Conservation (phyloP, 2,329 filamentous ascomycete genomes). For the Pezicula radicicola region DNA sequence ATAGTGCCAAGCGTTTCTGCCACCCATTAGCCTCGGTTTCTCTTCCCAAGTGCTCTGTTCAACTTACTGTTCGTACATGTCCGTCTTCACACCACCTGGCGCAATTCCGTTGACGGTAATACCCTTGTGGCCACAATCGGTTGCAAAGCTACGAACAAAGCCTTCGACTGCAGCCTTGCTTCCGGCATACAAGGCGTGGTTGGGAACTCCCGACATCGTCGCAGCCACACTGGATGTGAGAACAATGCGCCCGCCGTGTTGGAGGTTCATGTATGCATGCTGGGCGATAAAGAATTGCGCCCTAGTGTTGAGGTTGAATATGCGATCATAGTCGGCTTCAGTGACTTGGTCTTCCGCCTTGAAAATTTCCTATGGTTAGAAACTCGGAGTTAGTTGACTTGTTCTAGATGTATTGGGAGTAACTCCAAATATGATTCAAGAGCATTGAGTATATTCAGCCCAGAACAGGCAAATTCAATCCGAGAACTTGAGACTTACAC, state of each 20-base stretch:
- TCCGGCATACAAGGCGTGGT: slow-evolving; percentile 57
- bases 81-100: slow-evolving; percentile 61
- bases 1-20: slow-evolving; percentile 51
- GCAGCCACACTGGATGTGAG: slow-evolving; percentile 62
- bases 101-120: slow-evolving; percentile 66
- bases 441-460: too few relatives aligned
- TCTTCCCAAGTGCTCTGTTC: background rate
- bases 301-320: slow-evolving; percentile 63
- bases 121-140: slow-evolving; percentile 58
- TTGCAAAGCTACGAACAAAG: slow-evolving; percentile 59
- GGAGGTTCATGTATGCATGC: slow-evolving; percentile 68
- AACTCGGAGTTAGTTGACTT: too few relatives aligned
- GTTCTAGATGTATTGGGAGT: too few relatives aligned
- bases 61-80: slow-evolving; percentile 56
- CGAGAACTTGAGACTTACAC: slow-evolving; percentile 17
- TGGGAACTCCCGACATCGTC: slow-evolving; percentile 58
- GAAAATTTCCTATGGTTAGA: slow-evolving; percentile 13
- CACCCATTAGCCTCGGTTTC: background rate
- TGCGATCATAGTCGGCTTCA: slow-evolving; percentile 28
- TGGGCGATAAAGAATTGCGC: slow-evolving; percentile 77
- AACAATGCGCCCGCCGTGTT: slow-evolving; percentile 66
- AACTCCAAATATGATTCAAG: too few relatives aligned
- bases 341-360: slow-evolving; percentile 23
- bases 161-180: slow-evolving; percentile 64
- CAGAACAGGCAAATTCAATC: too few relatives aligned